A percentile compares a stretch with the other conserved stretches of the same genome.
Conservation (phyloP, 2,329 filamentous ascomycete species). For the Blastomyces emzantsi region DNA sequence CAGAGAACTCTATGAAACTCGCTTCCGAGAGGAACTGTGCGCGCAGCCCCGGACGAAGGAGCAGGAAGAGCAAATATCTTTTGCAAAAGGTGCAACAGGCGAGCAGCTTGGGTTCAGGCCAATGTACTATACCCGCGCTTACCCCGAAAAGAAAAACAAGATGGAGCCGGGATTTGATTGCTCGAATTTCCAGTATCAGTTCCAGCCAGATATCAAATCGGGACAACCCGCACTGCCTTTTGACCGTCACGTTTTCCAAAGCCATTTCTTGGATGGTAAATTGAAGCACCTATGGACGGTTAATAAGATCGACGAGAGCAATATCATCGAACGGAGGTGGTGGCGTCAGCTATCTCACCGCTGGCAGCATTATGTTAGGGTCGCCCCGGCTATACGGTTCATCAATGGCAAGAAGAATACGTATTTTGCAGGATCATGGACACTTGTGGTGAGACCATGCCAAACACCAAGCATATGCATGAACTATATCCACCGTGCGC, state of each 20-base stretch:
- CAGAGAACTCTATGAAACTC: conserved; percentile 49
- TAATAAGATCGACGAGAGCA: conserved; percentile 47
- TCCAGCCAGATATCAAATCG: conserved; percentile 39
- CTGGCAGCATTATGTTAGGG: conserved; percentile 52
- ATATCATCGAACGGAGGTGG: conserved; percentile 52
- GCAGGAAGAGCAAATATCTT: conserved; percentile 39
- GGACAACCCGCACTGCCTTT: conserved; percentile 31
- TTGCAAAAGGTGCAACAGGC: conserved; percentile 37
- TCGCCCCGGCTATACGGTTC: conserved; percentile 63
- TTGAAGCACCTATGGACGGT: conserved; percentile 50
- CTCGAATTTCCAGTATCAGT: conserved; percentile 66
- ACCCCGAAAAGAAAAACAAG: conserved; percentile 45
- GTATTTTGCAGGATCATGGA: conserved; percentile 58
- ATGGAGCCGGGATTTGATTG: conserved; percentile 61
- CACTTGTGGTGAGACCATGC: conserved; percentile 50
- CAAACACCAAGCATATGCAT: neutral
- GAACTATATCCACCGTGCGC: neutral
- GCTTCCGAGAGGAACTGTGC: conserved; percentile 44
- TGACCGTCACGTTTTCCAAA: conserved; percentile 60
- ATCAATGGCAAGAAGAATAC: conserved; percentile 58
- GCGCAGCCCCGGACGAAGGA: conserved; percentile 37
- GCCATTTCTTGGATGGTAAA: conserved; percentile 51
- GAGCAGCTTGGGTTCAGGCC: conserved; percentile 43
- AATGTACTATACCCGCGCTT: conserved; percentile 54
- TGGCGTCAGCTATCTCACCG: conserved; percentile 55